Evolutionary conservation across 2,329 filamentous ascomycete genomes (phyloP).

Genomic region (Sclerotinia subarctica): DNA sequence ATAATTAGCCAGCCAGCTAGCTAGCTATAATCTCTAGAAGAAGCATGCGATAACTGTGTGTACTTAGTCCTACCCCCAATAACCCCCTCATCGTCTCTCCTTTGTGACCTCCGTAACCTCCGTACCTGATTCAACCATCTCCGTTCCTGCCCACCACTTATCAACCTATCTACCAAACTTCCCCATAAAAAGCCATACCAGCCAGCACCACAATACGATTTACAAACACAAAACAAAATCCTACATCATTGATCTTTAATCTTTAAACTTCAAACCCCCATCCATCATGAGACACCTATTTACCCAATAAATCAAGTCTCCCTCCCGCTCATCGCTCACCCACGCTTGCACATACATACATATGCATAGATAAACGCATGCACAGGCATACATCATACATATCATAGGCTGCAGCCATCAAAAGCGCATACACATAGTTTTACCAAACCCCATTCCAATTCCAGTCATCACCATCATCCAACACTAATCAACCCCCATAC

Average conservation of each 20-base stretch:
- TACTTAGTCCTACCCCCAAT: background rate
- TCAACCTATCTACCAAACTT: background rate
- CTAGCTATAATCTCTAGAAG: no score
- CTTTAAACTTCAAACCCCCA: background rate
- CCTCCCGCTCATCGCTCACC: background rate
- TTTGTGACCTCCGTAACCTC: background rate
- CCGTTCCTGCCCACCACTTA: background rate
- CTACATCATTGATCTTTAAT: background rate
- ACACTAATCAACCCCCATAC: background rate
- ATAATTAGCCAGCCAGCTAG: no score
- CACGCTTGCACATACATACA: background rate
- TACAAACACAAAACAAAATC: background rate
- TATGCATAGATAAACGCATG: background rate
- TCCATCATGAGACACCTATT: slow-evolving; percentile 1
- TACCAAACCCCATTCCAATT: background rate
- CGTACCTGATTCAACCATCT: background rate
- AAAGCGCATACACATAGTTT: background rate
- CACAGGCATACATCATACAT: background rate
- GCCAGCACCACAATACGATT: background rate
- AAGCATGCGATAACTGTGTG: background rate
- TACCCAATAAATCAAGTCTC: background rate
- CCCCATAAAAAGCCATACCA: no score
- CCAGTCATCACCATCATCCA: background rate
- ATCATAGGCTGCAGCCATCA: background rate
- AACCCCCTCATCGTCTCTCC: background rate